Percentiles rank a stretch among this genome's conserved stretches.
Evolutionary conservation across 2,329 filamentous ascomycete species (phyloP).

Genomic region (Didymella keratinophila): DNA sequence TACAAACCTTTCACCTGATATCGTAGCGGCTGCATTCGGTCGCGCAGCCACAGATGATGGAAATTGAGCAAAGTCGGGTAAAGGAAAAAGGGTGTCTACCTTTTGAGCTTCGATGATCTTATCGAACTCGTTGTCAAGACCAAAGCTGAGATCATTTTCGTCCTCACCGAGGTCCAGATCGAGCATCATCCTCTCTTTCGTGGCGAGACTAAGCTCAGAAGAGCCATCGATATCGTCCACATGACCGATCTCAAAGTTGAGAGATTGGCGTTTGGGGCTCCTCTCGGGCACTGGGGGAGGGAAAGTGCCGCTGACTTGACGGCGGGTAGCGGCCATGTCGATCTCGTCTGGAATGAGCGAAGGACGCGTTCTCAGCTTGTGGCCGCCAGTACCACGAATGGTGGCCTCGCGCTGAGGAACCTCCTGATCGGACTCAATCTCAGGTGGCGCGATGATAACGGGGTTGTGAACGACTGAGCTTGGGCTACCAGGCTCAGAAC

Average conservation of each 20-base stretch:
- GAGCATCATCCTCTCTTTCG: slow-evolving; percentile 62
- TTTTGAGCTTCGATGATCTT: slow-evolving; percentile 96
- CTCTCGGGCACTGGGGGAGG: slow-evolving; percentile 52
- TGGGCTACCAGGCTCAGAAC: slow-evolving; percentile 75
- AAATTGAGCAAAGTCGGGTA: slow-evolving; percentile 44
- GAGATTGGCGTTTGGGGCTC: slow-evolving; percentile 50
- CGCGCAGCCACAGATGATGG: slow-evolving; percentile 35
- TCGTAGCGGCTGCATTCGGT: slow-evolving; percentile 31
- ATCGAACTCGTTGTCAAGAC: slow-evolving; percentile 91
- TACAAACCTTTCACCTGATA: slow-evolving; percentile 40
- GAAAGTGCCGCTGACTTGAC: slow-evolving; percentile 81
- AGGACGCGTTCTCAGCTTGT: slow-evolving; percentile 83
- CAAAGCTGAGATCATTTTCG: slow-evolving; percentile 77
- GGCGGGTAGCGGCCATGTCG: slow-evolving; percentile 84
- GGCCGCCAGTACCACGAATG: slow-evolving; percentile 83
- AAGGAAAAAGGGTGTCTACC: slow-evolving; percentile 67
- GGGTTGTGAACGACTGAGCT: slow-evolving; percentile 89
- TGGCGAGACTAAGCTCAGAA: slow-evolving; percentile 39
- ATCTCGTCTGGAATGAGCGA: slow-evolving; percentile 87
- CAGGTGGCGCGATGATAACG: slow-evolving; percentile 52
- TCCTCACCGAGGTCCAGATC: slow-evolving; percentile 80
- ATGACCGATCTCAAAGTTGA: slow-evolving; percentile 44
- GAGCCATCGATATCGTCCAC: slow-evolving; percentile 40
- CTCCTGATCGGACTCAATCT: slow-evolving; percentile 62
- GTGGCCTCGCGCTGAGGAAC: slow-evolving; percentile 87